Conservation (phyloP, 179 eudicot genomes). For the Monotropa hypopitys region DNA sequence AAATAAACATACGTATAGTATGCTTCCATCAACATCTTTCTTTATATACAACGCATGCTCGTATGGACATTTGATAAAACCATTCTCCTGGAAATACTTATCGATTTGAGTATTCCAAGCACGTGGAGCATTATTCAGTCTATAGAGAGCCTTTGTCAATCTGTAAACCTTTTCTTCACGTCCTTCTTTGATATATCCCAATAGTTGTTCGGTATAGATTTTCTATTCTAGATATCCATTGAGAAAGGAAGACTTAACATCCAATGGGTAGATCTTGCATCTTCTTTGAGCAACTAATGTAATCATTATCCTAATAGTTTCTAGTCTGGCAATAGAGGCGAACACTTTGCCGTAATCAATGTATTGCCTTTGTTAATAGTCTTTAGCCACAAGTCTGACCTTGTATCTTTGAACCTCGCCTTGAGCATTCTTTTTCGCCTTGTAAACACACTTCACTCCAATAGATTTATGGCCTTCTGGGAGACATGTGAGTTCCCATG, state of each 20-base stretch:
- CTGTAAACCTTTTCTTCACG: background rate
- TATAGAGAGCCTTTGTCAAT: background rate
- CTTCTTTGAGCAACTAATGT: background rate
- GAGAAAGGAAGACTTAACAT: background rate
- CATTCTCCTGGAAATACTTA: background rate
- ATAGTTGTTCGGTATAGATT: background rate
- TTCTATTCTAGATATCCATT: background rate
- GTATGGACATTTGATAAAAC: background rate
- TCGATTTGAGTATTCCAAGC: background rate
- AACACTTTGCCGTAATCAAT: no score
- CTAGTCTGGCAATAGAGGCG: background rate
- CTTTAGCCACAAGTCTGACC: no score
- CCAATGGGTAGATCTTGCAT: background rate
- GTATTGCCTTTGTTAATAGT: no score
- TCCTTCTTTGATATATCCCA: background rate
- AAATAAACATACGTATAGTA: background rate
- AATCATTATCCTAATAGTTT: background rate
- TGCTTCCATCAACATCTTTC: background rate
- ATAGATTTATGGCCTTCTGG: background rate
- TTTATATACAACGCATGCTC: background rate
- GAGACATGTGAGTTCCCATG: background rate
- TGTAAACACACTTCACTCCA: background rate
- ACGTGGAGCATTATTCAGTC: background rate
- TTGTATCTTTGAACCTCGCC: no score
- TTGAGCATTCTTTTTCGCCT: background rate